These are phyloP conservation scores for Leptographium procerum DNA, from an alignment of 2,329 filamentous ascomycete genomes.

Conservation along the genomic window DNA sequence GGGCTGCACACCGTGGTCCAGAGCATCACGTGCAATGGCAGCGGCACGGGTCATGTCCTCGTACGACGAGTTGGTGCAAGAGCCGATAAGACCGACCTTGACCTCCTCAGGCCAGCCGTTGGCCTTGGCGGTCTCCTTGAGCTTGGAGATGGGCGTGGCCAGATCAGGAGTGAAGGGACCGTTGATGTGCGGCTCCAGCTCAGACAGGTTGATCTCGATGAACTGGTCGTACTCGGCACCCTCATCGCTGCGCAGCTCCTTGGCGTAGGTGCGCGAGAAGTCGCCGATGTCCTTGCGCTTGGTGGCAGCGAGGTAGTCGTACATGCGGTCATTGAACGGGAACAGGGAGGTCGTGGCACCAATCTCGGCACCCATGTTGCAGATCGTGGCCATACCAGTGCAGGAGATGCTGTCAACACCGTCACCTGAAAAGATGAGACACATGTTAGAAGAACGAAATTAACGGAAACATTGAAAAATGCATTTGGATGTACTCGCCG, in stretches of 20 bases:
- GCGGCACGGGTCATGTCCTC: constrained; percentile 91
- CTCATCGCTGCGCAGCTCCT: constrained; percentile 78
- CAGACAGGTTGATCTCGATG: constrained; percentile 88
- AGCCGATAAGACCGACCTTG: constrained; percentile 94
- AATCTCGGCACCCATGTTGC: constrained; percentile 62
- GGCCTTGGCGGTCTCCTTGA: constrained; percentile 83
- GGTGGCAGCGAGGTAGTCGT: constrained; percentile 86
- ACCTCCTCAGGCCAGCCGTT: constrained; percentile 96
- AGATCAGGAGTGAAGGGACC: constrained; percentile 98
- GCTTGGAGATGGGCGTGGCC: constrained; percentile 94
- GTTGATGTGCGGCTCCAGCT: constrained; percentile 97
- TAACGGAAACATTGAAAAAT: neutral
- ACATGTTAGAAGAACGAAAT: no score
- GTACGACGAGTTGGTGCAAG: constrained; percentile 85
- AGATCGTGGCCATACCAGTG: constrained; percentile 81
- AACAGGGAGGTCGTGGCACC: constrained; percentile 88
- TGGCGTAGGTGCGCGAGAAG: constrained; percentile 72
- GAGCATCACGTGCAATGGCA: constrained; percentile 81
- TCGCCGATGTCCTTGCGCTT: constrained; percentile 87
- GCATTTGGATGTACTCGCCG: neutral
- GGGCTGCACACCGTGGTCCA: constrained; percentile 85
- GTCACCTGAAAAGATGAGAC: constrained; percentile 27
- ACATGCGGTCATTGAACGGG: constrained; percentile 97
- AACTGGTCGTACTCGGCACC: constrained; percentile 91
- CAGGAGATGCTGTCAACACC: constrained; percentile 64